Percentiles rank a stretch among this genome's conserved stretches.
phyloP scores from a whole-genome alignment of 73 alveolate genomes.

The Stentor coeruleus region DNA sequence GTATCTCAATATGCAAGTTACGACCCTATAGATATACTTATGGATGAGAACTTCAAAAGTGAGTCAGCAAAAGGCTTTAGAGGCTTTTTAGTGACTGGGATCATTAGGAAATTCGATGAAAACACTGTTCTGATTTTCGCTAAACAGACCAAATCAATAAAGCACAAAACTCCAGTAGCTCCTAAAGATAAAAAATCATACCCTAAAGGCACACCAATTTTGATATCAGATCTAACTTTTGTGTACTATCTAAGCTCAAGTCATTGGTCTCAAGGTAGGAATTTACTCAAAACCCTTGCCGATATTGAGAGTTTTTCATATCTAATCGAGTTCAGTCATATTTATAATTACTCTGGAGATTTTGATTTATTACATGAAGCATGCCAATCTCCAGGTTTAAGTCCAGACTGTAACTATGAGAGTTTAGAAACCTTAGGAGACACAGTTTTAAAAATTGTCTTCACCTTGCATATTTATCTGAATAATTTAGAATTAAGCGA shows the following conservation, averaged over 20 bases:
- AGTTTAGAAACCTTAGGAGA: neutral
- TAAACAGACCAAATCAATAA: neutral
- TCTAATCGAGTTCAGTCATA: neutral
- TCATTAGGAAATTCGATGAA: neutral
- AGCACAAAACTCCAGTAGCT: neutral
- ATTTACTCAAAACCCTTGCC: neutral
- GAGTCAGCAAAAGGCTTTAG: conserved; percentile 5
- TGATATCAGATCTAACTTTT: neutral
- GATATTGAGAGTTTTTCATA: neutral
- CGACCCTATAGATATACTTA: neutral
- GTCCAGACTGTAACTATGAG: neutral
- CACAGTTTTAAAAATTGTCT: neutral
- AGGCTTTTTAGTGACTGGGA: neutral
- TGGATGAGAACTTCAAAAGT: neutral
- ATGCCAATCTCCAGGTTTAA: neutral
- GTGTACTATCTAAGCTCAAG: neutral
- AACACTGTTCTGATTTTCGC: neutral
- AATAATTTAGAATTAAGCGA: neutral
- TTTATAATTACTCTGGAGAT: neutral
- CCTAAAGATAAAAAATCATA: neutral
- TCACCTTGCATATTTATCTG: neutral
- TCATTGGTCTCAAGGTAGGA: neutral
- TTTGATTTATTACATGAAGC: neutral
- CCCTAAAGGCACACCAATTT: neutral
- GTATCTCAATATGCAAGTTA: neutral